phyloP scores from a whole-genome alignment of 139 green algal species.

The Chlorella vulgaris region DNA sequence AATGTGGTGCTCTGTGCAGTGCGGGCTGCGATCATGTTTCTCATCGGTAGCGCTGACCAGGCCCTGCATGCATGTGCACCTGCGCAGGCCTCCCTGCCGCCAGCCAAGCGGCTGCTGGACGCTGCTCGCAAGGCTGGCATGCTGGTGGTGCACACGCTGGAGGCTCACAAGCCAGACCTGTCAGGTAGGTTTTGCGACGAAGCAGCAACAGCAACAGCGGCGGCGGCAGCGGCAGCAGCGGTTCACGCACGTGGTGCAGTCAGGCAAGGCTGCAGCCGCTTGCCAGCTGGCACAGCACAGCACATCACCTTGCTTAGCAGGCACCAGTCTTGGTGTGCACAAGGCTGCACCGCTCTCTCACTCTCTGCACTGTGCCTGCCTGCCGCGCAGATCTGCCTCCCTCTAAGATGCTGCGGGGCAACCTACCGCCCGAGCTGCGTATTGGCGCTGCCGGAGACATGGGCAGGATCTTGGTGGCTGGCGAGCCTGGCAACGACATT shows the following conservation, averaged over 20 bases:
- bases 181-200: background rate
- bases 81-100: slow-evolving; percentile 42
- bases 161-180: slow-evolving; percentile 65
- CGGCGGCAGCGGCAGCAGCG: background rate
- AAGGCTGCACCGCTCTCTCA: too few species aligned
- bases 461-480: slow-evolving; percentile 62
- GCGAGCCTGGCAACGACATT: slow-evolving; percentile 68
- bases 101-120: slow-evolving; percentile 44
- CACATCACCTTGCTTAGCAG: too few species aligned
- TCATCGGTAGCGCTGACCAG: too few species aligned
- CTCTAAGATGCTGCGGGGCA: slow-evolving; percentile 53
- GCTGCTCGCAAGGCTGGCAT: slow-evolving; percentile 52
- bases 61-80: too few species aligned
- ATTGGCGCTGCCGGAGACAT: slow-evolving; percentile 61
- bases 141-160: slow-evolving; percentile 69
- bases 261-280: background rate
- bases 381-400: slow-evolving; percentile 44
- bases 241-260: background rate
- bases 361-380: background rate
- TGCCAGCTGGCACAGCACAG: too few species aligned
- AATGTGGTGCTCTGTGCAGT: too few species aligned
- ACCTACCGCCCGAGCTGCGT: slow-evolving; percentile 47
- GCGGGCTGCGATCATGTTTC: too few species aligned
- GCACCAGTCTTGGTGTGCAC: too few species aligned
- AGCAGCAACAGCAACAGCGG: too few species aligned